These are phyloP conservation scores for Cucurbita argyrosperma DNA, from an alignment of 306 rosid species.

Conservation along the genomic window DNA sequence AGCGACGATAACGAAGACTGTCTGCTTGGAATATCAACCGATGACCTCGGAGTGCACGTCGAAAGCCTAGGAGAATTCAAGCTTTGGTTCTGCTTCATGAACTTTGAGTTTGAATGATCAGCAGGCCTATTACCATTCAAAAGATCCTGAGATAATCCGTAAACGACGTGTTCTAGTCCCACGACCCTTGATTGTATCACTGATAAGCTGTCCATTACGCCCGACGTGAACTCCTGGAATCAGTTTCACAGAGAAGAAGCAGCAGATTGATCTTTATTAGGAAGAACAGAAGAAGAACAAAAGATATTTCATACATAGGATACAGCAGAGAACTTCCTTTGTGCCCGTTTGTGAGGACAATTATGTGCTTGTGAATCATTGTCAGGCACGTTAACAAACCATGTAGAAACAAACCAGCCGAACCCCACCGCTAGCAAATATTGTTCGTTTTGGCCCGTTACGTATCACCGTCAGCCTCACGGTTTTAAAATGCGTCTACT, in stretches of 20 bases:
- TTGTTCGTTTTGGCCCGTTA: no score
- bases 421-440: no score
- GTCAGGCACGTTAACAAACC: neutral
- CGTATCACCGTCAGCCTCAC: no score
- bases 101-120: constrained; percentile 40
- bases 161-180: constrained; percentile 54
- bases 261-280: neutral
- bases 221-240: constrained; percentile 53
- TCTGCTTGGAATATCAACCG: constrained; percentile 26
- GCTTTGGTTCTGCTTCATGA: constrained; percentile 30
- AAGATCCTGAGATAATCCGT: constrained; percentile 38
- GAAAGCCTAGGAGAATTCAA: constrained; percentile 49
- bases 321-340: neutral
- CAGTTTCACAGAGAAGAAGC: constrained; percentile 8
- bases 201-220: constrained; percentile 54
- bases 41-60: constrained; percentile 60
- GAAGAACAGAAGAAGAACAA: neutral
- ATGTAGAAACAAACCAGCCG: neutral
- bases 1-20: constrained; percentile 28
- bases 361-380: neutral
- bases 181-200: constrained; percentile 53
- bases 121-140: constrained; percentile 30
- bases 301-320: neutral
- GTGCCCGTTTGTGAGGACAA: neutral
- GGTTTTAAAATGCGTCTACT: no score